Conservation (phyloP, 1,284 basidiomycete species). For the Microbotryum violaceum region DNA sequence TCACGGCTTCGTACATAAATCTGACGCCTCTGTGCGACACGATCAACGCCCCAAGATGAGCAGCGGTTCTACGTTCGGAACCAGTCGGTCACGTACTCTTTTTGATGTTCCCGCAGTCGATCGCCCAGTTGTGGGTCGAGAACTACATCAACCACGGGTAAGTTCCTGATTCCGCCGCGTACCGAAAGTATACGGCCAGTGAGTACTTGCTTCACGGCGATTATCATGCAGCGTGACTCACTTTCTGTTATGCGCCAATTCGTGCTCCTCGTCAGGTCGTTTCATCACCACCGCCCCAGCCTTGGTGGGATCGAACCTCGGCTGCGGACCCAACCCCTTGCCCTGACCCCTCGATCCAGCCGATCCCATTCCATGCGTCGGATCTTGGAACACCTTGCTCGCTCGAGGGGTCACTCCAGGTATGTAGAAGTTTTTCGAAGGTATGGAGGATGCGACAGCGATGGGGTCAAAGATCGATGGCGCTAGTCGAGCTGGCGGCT, state of each 20-base stretch:
- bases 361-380: no score
- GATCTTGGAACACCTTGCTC: no score
- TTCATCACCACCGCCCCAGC: slow-evolving; percentile 81
- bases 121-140: slow-evolving; percentile 79
- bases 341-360: no score
- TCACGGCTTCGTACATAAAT: slow-evolving; percentile 91
- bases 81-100: slow-evolving; percentile 51
- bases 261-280: slow-evolving; percentile 61
- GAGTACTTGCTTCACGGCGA: no score
- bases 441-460: no score
- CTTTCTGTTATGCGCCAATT: slow-evolving; percentile 63
- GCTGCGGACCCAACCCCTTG: slow-evolving; percentile 10
- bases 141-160: slow-evolving; percentile 68
- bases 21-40: slow-evolving; percentile 40
- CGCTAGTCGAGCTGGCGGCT: background rate
- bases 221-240: slow-evolving; percentile 38
- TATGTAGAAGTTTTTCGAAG: no score
- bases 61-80: slow-evolving; percentile 37
- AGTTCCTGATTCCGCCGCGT: slow-evolving; percentile 25
- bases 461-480: background rate
- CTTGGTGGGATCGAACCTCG: slow-evolving; percentile 54
- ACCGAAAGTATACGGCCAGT: no score
- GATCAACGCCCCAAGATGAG: background rate
- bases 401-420: no score
- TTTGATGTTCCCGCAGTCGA: slow-evolving; percentile 79